Evolutionary conservation across 768 basidiomycete genomes (phyloP), one percentile per base, ranked within the genome.

Genomic region (Lactifluus echinatus): DNA sequence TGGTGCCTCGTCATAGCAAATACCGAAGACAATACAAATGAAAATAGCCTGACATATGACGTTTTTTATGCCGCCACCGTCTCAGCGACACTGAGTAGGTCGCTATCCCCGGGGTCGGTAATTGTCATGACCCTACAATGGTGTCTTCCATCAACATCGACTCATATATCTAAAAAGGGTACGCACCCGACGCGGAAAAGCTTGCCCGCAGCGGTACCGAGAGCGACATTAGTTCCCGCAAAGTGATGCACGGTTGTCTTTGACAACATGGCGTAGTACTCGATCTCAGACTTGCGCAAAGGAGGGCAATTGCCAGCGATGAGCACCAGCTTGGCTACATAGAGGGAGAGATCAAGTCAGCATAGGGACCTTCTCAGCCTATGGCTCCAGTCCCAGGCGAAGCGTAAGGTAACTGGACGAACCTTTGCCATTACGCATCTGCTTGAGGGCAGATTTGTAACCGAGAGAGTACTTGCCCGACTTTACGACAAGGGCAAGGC

Each of bases 201-300:
- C 77, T 94, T 95, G 72, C 96, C 96, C 58, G 96, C 94, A 73
- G 96, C 96, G 50, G 96, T 99, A 57, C 96, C 96, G 63, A 99
- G 87, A 59, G 95, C 90, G 66, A 98, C 93, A 71, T 99, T 99
- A 63, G 93, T 93, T 63, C 96, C 96, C 63, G 84, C 79, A 73
- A 96, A 99, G 78, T 98, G 94, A 77, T 98, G 96, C 56, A 98
- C 95, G 56, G 89, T 84, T 56, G 95, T 98, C 81, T 99, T 99
- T 65, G 93, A 96, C 71, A 99, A 81, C 94, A 96, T 96, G 76
- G 93, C 96, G 72, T 98, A 99, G 81, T 98, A 99, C 79, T 99
- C 96, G 58, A 99, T 81, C 80, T 99, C 96, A 60, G 95, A 97
- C 75, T 96, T 96, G 74, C 96, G 92, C 62, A 99, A 84, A 62